A percentile compares a stretch with the other conserved stretches of the same genome.
Evolutionary conservation across 495 filamentous ascomycete species (phyloP).

Genomic region (Oleoguttula mirabilis): DNA sequence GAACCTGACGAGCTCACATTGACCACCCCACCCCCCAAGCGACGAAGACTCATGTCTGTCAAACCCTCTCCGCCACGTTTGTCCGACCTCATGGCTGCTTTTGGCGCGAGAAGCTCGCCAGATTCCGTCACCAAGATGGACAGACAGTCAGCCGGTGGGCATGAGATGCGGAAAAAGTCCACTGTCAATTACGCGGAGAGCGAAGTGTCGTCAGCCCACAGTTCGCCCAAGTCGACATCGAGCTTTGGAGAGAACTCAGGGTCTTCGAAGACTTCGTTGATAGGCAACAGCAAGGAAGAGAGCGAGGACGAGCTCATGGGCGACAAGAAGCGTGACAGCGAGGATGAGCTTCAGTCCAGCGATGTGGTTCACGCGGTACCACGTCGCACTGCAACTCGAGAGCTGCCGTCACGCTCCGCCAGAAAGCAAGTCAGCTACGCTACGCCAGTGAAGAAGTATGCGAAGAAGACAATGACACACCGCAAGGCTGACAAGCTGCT

Average conservation of each 20-base stretch:
- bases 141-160: background rate
- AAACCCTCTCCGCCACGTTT: conserved; percentile 9
- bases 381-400: background rate
- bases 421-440: conserved; percentile 11
- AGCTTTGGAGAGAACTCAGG: conserved; percentile 3
- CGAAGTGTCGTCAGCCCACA: background rate
- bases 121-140: conserved; percentile 8
- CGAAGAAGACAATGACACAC: background rate
- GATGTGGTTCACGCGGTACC: conserved; percentile 8
- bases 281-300: conserved; percentile 1
- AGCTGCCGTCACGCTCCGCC: conserved; percentile 15
- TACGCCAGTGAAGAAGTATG: conserved; percentile 8
- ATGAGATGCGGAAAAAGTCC: background rate
- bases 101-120: conserved; percentile 6
- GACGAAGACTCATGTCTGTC: conserved; percentile 7
- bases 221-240: background rate
- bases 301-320: conserved; percentile 2
- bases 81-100: conserved; percentile 13
- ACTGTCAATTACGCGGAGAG: conserved; percentile 12
- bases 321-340: background rate
- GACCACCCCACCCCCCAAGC: conserved; percentile 9
- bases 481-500: conserved; percentile 12
- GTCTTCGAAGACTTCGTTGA: conserved; percentile 12
- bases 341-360: conserved; percentile 8
- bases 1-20: background rate